A percentile compares a stretch with the other conserved stretches of the same genome.
Conservation (phyloP, 371 early-diverging fungal species). For the Mucor mucedo region DNA sequence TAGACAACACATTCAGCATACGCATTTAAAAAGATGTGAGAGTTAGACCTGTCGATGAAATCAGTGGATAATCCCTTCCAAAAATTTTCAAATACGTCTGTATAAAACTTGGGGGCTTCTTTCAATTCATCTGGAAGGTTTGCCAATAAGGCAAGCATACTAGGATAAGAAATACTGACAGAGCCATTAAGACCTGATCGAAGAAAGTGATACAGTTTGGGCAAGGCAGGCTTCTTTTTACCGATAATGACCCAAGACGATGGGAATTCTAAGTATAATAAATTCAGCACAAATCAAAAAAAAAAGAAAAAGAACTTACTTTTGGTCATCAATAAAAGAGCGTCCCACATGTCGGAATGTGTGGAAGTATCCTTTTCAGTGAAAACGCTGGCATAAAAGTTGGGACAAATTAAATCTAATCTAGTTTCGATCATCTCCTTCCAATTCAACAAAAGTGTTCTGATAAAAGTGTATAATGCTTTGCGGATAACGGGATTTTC, state of each 20-base stretch:
- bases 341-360: constrained; percentile 69
- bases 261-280: constrained; percentile 56
- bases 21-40: constrained; percentile 61
- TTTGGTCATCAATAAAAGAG: constrained; percentile 64
- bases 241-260: constrained; percentile 67
- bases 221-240: constrained; percentile 68
- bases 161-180: constrained; percentile 66
- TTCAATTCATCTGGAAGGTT: constrained; percentile 58
- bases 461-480: constrained; percentile 55
- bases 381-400: constrained; percentile 57
- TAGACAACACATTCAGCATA: constrained; percentile 67
- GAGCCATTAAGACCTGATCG: constrained; percentile 71
- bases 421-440: constrained; percentile 48
- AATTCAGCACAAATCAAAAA: neutral
- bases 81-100: constrained; percentile 67
- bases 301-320: constrained; percentile 45
- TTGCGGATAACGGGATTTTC: constrained; percentile 55
- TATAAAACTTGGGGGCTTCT: constrained; percentile 53
- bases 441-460: constrained; percentile 41
- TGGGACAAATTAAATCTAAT: constrained; percentile 53
- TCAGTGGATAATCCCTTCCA: constrained; percentile 69
- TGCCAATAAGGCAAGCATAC: constrained; percentile 70
- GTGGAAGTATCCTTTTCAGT: constrained; percentile 59
- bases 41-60: constrained; percentile 58
- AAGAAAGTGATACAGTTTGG: constrained; percentile 70